Conservation (phyloP, 2,329 filamentous ascomycete genomes). For the Colletotrichum lupini region DNA sequence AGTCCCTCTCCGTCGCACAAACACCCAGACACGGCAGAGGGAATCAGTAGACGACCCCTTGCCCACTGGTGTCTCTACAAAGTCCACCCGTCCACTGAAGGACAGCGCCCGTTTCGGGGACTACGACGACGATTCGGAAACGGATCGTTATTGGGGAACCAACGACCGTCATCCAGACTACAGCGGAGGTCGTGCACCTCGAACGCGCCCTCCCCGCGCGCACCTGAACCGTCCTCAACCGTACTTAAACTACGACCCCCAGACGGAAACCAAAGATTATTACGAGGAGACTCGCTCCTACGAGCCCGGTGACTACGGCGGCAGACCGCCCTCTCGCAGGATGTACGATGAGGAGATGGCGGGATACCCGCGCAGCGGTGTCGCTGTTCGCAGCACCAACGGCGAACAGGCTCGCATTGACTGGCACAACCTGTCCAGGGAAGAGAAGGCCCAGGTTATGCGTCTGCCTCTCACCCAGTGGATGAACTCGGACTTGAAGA, state of each 20-base stretch:
- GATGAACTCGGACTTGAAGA: slow-evolving; percentile 60
- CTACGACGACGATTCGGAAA: slow-evolving; percentile 31
- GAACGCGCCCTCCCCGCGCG: slow-evolving; percentile 29
- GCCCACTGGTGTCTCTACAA: slow-evolving; percentile 8
- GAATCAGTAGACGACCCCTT: slow-evolving; percentile 18
- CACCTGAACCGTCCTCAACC: slow-evolving; percentile 33
- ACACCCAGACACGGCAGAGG: neutral
- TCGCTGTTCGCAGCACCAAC: slow-evolving; percentile 23
- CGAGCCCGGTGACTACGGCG: slow-evolving; percentile 27
- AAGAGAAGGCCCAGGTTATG: slow-evolving; percentile 55
- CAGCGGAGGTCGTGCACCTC: slow-evolving; percentile 27
- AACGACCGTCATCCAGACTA: slow-evolving; percentile 28
- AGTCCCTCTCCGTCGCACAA: neutral
- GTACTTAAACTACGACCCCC: slow-evolving; percentile 29
- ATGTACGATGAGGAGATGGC: slow-evolving; percentile 35
- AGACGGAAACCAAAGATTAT: slow-evolving; percentile 23
- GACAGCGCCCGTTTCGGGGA: slow-evolving; percentile 28
- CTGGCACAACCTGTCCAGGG: slow-evolving; percentile 50
- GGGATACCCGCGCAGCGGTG: slow-evolving; percentile 20
- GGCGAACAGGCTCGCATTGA: slow-evolving; percentile 43
- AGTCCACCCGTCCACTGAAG: slow-evolving; percentile 21
- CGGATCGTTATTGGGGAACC: slow-evolving; percentile 31
- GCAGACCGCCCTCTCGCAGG: slow-evolving; percentile 27
- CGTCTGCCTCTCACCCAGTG: slow-evolving; percentile 56
- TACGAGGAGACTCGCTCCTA: slow-evolving; percentile 33